These are phyloP conservation scores for Cornus kousa DNA, from an alignment of 148 eudicot genomes.

Conservation along the genomic window DNA sequence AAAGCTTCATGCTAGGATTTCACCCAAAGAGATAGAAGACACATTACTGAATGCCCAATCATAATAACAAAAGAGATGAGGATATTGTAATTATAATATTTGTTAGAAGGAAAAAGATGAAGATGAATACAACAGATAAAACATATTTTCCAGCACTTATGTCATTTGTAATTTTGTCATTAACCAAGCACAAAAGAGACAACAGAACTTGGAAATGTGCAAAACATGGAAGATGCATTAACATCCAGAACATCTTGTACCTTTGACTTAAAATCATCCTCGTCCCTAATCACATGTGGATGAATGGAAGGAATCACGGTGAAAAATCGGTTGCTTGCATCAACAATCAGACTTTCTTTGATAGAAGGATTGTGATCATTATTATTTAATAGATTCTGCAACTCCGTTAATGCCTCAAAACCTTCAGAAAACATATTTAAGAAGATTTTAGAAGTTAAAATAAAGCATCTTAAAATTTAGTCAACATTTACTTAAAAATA, in stretches of 20 bases:
- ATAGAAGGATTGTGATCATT: slow-evolving; percentile 10
- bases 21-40: too few relatives aligned
- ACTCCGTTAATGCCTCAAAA: slow-evolving; percentile 94
- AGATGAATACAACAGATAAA: too few relatives aligned
- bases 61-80: too few relatives aligned
- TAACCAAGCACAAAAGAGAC: not conserved
- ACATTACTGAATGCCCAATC: too few relatives aligned
- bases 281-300: slow-evolving; percentile 93
- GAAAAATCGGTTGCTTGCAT: slow-evolving; percentile 97
- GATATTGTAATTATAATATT: too few relatives aligned
- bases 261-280: slow-evolving; percentile 92
- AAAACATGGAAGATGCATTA: not conserved
- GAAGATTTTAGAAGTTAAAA: slow-evolving; percentile 3
- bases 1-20: too few relatives aligned
- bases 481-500: not conserved
- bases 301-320: slow-evolving; percentile 95
- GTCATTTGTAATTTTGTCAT: not conserved
- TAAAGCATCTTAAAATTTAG: slow-evolving; percentile 3
- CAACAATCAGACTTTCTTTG: slow-evolving; percentile 74
- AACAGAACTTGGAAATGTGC: not conserved
- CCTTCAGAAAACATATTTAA: slow-evolving; percentile 34
- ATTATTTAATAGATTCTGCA: slow-evolving; percentile 67
- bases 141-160: not conserved
- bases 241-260: slow-evolving; percentile 29
- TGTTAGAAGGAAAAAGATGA: too few relatives aligned